phyloP scores from a whole-genome alignment of 2,329 filamentous ascomycete species.

The Verticillium albo-atrum region DNA sequence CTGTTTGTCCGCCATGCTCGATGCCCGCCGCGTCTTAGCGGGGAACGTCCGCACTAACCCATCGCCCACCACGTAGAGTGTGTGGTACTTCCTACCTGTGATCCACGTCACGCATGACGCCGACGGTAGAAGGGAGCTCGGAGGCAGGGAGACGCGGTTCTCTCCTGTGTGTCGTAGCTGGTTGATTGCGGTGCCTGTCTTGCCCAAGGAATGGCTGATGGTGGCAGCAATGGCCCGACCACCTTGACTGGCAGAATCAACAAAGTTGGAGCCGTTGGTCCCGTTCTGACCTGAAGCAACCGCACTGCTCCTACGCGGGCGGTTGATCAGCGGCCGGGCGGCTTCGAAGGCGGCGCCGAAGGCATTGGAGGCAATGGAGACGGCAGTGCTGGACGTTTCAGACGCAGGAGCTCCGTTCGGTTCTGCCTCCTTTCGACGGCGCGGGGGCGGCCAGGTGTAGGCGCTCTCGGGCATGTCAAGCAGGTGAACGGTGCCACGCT shows the following conservation, averaged over 20 bases:
- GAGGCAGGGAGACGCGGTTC: slow-evolving; percentile 67
- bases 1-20: slow-evolving; percentile 48
- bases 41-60: slow-evolving; percentile 64
- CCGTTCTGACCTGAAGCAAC: slow-evolving; percentile 31
- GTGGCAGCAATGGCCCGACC: slow-evolving; percentile 69
- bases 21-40: slow-evolving; percentile 50
- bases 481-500: slow-evolving; percentile 91
- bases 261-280: slow-evolving; percentile 39
- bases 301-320: slow-evolving; percentile 48
- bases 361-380: slow-evolving; percentile 67
- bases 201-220: slow-evolving; percentile 69
- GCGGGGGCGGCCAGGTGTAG: slow-evolving; percentile 81
- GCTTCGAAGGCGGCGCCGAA: slow-evolving; percentile 67
- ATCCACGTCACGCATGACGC: slow-evolving; percentile 63
- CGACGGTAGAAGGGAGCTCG: slow-evolving; percentile 46
- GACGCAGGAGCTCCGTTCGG: slow-evolving; percentile 42
- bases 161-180: slow-evolving; percentile 71
- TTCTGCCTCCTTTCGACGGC: slow-evolving; percentile 40
- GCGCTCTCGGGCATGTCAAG: slow-evolving; percentile 80
- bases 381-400: slow-evolving; percentile 49
- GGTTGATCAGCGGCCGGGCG: slow-evolving; percentile 55
- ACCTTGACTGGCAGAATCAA: slow-evolving; percentile 63
- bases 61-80: slow-evolving; percentile 60
- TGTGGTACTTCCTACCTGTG: slow-evolving; percentile 55
- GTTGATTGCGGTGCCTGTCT: slow-evolving; percentile 65